Evolutionary conservation across 257 asterid genomes (phyloP).

Genomic region (Paraleonurus japonicus): DNA sequence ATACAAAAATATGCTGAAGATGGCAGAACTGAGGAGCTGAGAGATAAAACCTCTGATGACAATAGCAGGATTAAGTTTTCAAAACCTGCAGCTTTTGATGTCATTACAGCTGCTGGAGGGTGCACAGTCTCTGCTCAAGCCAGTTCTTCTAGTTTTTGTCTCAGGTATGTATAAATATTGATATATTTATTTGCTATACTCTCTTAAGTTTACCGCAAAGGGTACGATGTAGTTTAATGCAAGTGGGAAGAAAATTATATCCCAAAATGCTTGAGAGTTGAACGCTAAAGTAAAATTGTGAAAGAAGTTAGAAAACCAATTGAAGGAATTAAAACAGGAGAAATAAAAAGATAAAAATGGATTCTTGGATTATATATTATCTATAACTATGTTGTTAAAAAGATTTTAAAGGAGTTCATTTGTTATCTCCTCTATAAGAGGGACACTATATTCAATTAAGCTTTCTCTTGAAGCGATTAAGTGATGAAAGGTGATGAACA

Average conservation of each 20-base stretch:
- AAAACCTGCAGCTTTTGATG: slow-evolving; percentile 40
- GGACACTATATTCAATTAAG: neutral
- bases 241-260: neutral
- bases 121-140: slow-evolving; percentile 27
- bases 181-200: neutral
- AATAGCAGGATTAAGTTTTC: slow-evolving; percentile 18
- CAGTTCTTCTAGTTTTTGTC: slow-evolving; percentile 30
- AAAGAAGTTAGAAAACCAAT: neutral
- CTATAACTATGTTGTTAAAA: neutral
- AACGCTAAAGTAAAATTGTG: neutral
- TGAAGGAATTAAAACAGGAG: neutral
- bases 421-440: neutral
- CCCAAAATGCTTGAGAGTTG: neutral
- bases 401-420: neutral
- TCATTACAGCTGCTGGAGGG: slow-evolving; percentile 24
- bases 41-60: slow-evolving; percentile 31
- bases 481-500: neutral
- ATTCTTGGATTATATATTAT: neutral
- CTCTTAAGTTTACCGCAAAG: neutral
- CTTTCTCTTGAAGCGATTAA: neutral
- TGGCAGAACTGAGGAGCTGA: slow-evolving; percentile 30
- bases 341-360: neutral
- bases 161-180: slow-evolving; percentile 31
- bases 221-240: neutral
- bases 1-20: slow-evolving; percentile 32